These are phyloP conservation scores for Simplicillium sp. DNA, from an alignment of 2,329 filamentous ascomycete species.

Conservation along the genomic window DNA sequence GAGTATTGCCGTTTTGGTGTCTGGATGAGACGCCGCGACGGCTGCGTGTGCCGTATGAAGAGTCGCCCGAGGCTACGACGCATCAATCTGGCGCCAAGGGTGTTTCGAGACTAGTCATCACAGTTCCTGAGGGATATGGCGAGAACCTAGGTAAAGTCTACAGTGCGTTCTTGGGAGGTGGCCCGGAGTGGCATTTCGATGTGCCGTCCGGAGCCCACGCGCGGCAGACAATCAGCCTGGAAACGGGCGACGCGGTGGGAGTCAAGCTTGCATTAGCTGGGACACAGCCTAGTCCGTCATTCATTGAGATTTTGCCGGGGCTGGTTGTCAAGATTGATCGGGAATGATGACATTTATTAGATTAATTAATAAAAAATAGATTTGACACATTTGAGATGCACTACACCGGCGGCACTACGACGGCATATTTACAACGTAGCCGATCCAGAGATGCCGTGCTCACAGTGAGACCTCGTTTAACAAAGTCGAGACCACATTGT, in stretches of 20 bases:
- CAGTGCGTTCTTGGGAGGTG: slow-evolving; percentile 12
- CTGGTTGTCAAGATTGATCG: slow-evolving; percentile 10
- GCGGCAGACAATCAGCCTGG: slow-evolving; percentile 5
- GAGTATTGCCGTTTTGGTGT: slow-evolving; percentile 55
- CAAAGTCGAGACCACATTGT: no score
- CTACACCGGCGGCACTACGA: no score
- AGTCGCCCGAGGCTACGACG: slow-evolving; percentile 14
- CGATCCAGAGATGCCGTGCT: no score
- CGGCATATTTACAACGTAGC: no score
- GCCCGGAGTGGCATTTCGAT: slow-evolving; percentile 6
- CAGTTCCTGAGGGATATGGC: slow-evolving; percentile 16
- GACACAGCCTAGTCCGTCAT: slow-evolving; percentile 6
- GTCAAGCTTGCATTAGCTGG: slow-evolving; percentile 9
- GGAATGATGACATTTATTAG: no score
- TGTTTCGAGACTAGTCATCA: slow-evolving; percentile 32
- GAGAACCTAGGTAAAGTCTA: slow-evolving; percentile 13
- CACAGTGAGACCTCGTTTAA: no score
- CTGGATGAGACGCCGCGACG: slow-evolving; percentile 49
- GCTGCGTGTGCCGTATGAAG: slow-evolving; percentile 41
- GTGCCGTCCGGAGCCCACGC: slow-evolving; percentile 6
- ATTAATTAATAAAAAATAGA: no score
- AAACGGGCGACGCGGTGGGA: not conserved
- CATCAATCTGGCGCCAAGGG: slow-evolving; percentile 45
- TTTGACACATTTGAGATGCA: no score
- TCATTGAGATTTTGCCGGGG: slow-evolving; percentile 10